A percentile compares a stretch with the other conserved stretches of the same genome.
Conservation (phyloP, 2,329 filamentous ascomycete genomes). For the Sclerotinia subarctica region DNA sequence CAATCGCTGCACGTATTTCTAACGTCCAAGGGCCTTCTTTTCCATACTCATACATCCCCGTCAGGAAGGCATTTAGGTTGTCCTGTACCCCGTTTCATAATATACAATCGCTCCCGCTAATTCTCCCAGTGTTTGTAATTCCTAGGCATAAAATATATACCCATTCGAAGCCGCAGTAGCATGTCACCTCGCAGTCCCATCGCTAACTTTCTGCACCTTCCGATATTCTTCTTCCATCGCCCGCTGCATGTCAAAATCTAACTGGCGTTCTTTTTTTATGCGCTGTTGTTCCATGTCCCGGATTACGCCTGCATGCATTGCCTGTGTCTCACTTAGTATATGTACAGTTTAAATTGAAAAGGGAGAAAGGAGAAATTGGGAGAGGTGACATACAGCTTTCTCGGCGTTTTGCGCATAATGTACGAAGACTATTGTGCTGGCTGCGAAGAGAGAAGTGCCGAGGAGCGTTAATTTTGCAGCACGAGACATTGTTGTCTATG, state of each 20-base stretch:
- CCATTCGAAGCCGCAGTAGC: background rate
- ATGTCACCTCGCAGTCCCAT: constrained; percentile 36
- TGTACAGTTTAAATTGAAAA: background rate
- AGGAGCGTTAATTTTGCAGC: constrained; percentile 83
- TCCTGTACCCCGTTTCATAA: background rate
- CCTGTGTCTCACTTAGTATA: constrained; percentile 47
- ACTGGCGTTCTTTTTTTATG: constrained; percentile 82
- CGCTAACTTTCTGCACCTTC: constrained; percentile 76
- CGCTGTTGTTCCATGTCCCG: constrained; percentile 93
- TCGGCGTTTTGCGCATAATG: constrained; percentile 86
- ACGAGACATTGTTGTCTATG: constrained; percentile 66
- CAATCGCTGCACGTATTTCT: background rate
- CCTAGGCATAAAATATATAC: background rate
- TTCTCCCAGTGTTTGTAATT: background rate
- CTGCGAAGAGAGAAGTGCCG: constrained; percentile 72
- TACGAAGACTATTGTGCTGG: constrained; percentile 76
- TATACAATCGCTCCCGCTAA: background rate
- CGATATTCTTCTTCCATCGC: constrained; percentile 84
- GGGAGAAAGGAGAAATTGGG: background rate
- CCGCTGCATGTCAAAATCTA: constrained; percentile 91
- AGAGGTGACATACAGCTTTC: constrained; percentile 61
- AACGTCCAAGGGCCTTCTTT: background rate
- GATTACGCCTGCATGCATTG: constrained; percentile 93
- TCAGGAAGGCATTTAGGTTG: background rate
- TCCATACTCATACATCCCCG: background rate